phyloP scores from a whole-genome alignment of 2,329 filamentous ascomycete species.

The Trichoderma harzianum region DNA sequence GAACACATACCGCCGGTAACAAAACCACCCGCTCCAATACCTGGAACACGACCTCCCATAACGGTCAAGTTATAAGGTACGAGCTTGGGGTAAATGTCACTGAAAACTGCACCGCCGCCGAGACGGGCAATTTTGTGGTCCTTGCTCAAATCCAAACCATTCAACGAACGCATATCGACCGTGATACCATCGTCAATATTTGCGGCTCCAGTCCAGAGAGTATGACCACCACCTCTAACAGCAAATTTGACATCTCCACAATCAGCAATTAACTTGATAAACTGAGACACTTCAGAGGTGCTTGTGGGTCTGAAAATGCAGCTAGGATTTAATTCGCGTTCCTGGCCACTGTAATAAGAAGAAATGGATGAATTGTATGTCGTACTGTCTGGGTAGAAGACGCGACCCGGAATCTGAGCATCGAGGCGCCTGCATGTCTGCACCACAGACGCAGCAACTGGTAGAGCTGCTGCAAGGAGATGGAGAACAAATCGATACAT shows the following conservation, averaged over 20 bases:
- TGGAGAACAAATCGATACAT: not conserved
- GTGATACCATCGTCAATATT: conserved; percentile 35
- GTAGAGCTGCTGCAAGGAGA: not conserved
- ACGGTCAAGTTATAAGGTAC: conserved; percentile 32
- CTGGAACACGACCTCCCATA: conserved; percentile 38
- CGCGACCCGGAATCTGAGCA: not conserved
- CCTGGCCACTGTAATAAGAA: not conserved
- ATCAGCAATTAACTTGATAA: not conserved
- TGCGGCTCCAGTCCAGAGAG: conserved; percentile 38
- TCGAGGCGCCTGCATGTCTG: not conserved
- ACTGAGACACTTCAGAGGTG: not conserved
- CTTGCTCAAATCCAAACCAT: conserved; percentile 30
- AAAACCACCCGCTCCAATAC: conserved; percentile 35
- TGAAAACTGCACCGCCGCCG: conserved; percentile 39
- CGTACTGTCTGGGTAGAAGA: not conserved
- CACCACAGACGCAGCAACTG: not conserved
- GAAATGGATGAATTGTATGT: not conserved
- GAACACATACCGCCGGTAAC: conserved; percentile 31
- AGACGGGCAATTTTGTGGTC: conserved; percentile 33
- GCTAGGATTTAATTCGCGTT: not conserved
- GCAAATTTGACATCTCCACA: conserved; percentile 25
- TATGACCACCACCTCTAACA: conserved; percentile 44
- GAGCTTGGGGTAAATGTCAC: conserved; percentile 36
- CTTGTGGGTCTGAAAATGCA: not conserved
- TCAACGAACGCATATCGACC: conserved; percentile 37